Base-by-base conservation (phyloP, 106 monocot genomes). In the Chionographis japonica region DNA sequence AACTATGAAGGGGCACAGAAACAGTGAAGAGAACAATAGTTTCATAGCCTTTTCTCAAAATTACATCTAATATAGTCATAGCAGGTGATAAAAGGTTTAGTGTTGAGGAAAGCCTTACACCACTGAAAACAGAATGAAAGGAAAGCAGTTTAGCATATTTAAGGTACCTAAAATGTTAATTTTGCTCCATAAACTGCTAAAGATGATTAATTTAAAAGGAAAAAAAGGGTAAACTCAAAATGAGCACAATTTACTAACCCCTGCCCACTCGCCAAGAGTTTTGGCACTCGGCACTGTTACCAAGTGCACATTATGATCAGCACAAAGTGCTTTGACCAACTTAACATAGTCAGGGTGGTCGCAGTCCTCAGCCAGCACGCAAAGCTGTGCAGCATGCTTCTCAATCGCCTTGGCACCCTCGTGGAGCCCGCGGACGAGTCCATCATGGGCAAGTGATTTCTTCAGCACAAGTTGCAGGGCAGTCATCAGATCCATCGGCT, bases 301-400 rank as follows among this genome's bases (percentile, higher is more conserved):
- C 63, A 92, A 69, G 69, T 87, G 84, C 2, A 92, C 87, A 56
- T 92, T 91, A 68, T 91, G 91, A 52, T 91, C 91, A 9, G 82
- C 77, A 42, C 91, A 91, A 8, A 91, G 87, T 1, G 87, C 87
- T 60, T 92, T 92, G 40, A 92, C 87, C 55, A 92, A 53, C 71
- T 92, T 92, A 17, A 88, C 82, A 73, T 92, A 92, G 54, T 92
- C 87, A 15, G 91, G 85, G 40, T 92, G 91, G 75, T 92, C 74
- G n/a, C 91, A 92, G 54, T 85, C 87, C 75, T 92, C 87, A 6
- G 91, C 87, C 39, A 92, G 75, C 4, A 92, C 54, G 51, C 91
- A 92, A 5, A 91, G 80, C 61, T 87, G 87, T 12, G 83, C 87
- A 8, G 73, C 70, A 62, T 87, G 87, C 71, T 87, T 87, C 74